Conservation (phyloP, 2,329 filamentous ascomycete species). For the Eutypa lata region DNA sequence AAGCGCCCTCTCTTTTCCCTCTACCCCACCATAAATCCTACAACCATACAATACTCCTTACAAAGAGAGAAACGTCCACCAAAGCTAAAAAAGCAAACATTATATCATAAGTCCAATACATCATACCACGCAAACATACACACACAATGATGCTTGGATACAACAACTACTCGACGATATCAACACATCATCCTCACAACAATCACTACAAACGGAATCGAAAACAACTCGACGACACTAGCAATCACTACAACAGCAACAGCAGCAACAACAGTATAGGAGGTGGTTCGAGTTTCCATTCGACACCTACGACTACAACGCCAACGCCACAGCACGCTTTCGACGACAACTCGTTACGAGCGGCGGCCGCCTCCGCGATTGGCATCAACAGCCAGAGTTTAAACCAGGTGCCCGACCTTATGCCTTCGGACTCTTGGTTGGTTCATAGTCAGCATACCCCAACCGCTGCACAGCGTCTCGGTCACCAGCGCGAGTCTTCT, state of each 20-base stretch:
- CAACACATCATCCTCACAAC: conserved; percentile 19
- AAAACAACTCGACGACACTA: conserved; percentile 17
- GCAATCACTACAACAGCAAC: conserved; percentile 23
- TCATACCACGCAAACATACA: conserved; percentile 3
- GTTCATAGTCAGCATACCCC: conserved; percentile 25
- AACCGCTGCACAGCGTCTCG: conserved; percentile 29
- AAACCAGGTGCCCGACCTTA: conserved; percentile 26
- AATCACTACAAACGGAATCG: neutral
- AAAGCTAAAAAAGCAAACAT: no score
- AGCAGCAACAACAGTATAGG: conserved; percentile 12
- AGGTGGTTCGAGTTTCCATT: neutral
- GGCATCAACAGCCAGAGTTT: conserved; percentile 17
- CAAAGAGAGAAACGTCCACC: no score
- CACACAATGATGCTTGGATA: conserved; percentile 28
- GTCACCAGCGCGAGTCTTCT: conserved; percentile 60
- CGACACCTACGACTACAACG: conserved; percentile 12
- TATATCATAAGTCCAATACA: neutral
- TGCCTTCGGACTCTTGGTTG: conserved; percentile 30
- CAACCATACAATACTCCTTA: neutral
- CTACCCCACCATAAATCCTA: neutral
- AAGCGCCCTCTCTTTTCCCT: neutral
- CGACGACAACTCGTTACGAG: conserved; percentile 17
- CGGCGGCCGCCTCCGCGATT: neutral
- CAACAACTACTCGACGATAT: conserved; percentile 22
- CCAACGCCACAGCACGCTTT: conserved; percentile 15